Conservation (phyloP, 495 filamentous ascomycete species). For the Massariosphaeria phaeospora region DNA sequence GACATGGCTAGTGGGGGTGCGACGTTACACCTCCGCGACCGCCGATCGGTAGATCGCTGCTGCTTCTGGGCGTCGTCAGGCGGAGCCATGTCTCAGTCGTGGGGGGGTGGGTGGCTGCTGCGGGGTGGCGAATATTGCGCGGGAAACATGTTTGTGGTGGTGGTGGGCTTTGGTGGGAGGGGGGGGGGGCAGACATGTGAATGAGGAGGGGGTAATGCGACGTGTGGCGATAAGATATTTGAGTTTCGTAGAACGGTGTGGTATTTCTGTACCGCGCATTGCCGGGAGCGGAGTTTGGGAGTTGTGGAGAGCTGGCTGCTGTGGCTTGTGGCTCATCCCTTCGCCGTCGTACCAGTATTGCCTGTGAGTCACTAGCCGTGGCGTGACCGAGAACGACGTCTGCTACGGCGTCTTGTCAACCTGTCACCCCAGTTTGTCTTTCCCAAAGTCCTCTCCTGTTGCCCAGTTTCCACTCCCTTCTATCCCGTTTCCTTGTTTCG, state of each 20-base stretch:
- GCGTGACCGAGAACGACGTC: slow-evolving; percentile 3
- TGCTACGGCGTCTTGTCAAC: slow-evolving; percentile 5
- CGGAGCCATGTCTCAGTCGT: slow-evolving; percentile 5
- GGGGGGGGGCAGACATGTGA: slow-evolving; percentile 7
- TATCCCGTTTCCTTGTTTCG: slow-evolving; percentile 8
- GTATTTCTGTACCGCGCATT: slow-evolving; percentile 1
- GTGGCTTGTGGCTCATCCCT: slow-evolving; percentile 4
- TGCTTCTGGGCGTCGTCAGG: neutral
- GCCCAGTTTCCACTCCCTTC: neutral
- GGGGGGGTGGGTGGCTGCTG: neutral
- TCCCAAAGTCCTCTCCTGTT: neutral
- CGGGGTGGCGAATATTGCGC: neutral
- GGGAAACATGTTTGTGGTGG: neutral
- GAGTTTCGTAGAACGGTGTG: neutral
- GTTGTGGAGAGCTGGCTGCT: neutral
- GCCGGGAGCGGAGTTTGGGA: neutral
- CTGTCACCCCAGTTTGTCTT: slow-evolving; percentile 10
- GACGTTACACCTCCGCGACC: slow-evolving; percentile 10
- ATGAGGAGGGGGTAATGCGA: neutral
- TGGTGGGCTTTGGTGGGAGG: neutral
- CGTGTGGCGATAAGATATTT: slow-evolving; percentile 13
- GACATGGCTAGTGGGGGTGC: neutral
- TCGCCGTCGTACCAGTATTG: slow-evolving; percentile 7
- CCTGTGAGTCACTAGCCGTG: slow-evolving; percentile 12
- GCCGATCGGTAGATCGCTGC: slow-evolving; percentile 16